These are phyloP conservation scores for Citrullus mucosospermus DNA, from an alignment of 306 rosid species.

Conservation along the genomic window DNA sequence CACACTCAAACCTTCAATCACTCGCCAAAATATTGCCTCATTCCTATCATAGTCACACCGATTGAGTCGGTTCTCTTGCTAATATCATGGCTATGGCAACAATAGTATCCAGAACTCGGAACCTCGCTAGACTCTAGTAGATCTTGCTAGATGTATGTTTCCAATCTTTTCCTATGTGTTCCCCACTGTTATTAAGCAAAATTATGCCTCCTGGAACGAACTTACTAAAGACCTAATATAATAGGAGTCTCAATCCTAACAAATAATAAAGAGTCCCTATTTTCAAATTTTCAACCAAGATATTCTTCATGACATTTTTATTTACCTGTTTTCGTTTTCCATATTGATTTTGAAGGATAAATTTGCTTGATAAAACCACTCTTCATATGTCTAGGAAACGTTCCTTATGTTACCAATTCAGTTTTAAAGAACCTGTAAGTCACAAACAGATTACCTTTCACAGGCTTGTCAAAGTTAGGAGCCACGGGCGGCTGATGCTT, in stretches of 20 bases:
- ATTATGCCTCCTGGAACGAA: background rate
- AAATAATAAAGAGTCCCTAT: background rate
- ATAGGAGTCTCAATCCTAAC: background rate
- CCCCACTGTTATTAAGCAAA: no score
- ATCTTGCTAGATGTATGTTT: background rate
- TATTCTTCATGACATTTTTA: background rate
- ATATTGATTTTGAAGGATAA: background rate
- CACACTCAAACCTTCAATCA: no score
- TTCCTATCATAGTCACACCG: background rate
- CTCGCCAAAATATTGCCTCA: no score
- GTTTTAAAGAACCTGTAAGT: background rate
- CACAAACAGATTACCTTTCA: constrained; percentile 33
- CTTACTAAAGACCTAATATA: background rate
- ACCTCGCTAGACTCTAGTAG: background rate
- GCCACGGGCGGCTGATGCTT: constrained; percentile 42
- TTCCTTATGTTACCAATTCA: background rate
- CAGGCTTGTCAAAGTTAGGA: constrained; percentile 61
- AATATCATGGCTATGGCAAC: background rate
- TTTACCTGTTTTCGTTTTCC: background rate
- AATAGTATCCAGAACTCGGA: background rate
- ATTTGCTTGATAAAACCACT: background rate
- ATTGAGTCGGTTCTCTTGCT: background rate
- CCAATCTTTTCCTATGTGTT: background rate
- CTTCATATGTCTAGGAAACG: background rate
- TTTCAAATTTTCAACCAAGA: background rate